phyloP scores from a whole-genome alignment of 2,329 filamentous ascomycete genomes.

The Venturia effusa region DNA sequence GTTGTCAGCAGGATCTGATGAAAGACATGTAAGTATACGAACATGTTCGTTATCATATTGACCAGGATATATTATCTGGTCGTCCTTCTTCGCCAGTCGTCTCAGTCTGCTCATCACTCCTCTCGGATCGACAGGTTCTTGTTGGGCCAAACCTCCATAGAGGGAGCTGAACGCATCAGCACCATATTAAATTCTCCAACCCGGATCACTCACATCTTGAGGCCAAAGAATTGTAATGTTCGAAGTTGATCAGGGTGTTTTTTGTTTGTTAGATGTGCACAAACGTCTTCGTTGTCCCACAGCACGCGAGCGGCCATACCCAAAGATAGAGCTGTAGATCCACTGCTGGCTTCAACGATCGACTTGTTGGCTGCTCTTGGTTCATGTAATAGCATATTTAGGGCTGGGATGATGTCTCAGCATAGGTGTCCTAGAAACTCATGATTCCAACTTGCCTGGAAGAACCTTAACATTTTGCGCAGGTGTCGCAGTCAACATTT shows the following conservation, averaged over 20 bases:
- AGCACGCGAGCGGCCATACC: constrained; percentile 42
- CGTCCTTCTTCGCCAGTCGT: constrained; percentile 30
- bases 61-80: constrained; percentile 40
- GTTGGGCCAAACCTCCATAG: constrained; percentile 49
- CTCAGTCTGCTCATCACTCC: constrained; percentile 43
- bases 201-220: constrained; percentile 30
- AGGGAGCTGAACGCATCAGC: constrained; percentile 30
- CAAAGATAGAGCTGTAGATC: constrained; percentile 52
- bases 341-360: constrained; percentile 51
- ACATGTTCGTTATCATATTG: constrained; percentile 44
- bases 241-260: constrained; percentile 42
- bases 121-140: constrained; percentile 42
- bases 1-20: constrained; percentile 11
- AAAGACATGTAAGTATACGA: constrained; percentile 15
- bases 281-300: constrained; percentile 40
- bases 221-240: constrained; percentile 50
- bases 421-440: neutral
- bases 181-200: neutral
- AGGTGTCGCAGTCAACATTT: constrained; percentile 55
- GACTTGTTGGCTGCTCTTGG: constrained; percentile 37
- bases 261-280: constrained; percentile 50
- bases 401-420: constrained; percentile 25
- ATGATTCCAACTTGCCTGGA: constrained; percentile 34
- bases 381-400: constrained; percentile 39
- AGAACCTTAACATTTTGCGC: constrained; percentile 56